These are phyloP conservation scores for Epichloe bromicola DNA, from an alignment of 2,329 filamentous ascomycete genomes.

Conservation along the genomic window DNA sequence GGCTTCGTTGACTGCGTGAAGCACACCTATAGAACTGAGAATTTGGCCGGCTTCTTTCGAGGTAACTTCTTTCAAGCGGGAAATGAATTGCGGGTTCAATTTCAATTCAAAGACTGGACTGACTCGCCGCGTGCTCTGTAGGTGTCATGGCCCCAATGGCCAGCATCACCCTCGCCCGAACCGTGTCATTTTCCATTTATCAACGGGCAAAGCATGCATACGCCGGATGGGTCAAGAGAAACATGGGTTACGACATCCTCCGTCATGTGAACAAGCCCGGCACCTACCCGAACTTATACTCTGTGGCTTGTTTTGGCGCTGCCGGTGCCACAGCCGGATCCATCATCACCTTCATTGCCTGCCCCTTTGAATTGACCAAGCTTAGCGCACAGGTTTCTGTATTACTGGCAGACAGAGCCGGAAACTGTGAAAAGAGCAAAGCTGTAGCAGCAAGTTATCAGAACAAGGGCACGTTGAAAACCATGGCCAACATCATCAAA, in stretches of 20 bases:
- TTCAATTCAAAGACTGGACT: background rate
- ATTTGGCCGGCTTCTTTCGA: slow-evolving; percentile 65
- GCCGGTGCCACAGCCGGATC: slow-evolving; percentile 71
- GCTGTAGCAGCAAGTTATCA: slow-evolving; percentile 56
- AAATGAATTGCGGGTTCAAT: background rate
- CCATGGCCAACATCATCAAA: slow-evolving; percentile 63
- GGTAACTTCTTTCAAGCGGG: slow-evolving; percentile 33
- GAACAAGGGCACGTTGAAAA: slow-evolving; percentile 65
- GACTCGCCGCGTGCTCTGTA: slow-evolving; percentile 16
- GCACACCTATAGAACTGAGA: slow-evolving; percentile 64
- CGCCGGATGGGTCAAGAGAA: slow-evolving; percentile 55
- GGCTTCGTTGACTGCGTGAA: slow-evolving; percentile 62
- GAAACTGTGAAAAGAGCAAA: slow-evolving; percentile 32
- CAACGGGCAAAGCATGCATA: slow-evolving; percentile 62
- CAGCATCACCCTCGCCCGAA: slow-evolving; percentile 65
- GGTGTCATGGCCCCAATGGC: slow-evolving; percentile 70
- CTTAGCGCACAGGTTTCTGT: slow-evolving; percentile 77
- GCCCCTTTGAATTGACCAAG: slow-evolving; percentile 84
- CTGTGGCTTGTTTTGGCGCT: slow-evolving; percentile 62
- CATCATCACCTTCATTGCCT: slow-evolving; percentile 67
- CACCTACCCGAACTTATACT: slow-evolving; percentile 59
- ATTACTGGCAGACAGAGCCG: slow-evolving; percentile 44
- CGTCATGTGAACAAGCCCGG: slow-evolving; percentile 57
- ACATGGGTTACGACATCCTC: slow-evolving; percentile 57
- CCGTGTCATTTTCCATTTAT: slow-evolving; percentile 70